Evolutionary conservation across 2,329 filamentous ascomycete species (phyloP).

Genomic region (Ustilaginoidea virens): DNA sequence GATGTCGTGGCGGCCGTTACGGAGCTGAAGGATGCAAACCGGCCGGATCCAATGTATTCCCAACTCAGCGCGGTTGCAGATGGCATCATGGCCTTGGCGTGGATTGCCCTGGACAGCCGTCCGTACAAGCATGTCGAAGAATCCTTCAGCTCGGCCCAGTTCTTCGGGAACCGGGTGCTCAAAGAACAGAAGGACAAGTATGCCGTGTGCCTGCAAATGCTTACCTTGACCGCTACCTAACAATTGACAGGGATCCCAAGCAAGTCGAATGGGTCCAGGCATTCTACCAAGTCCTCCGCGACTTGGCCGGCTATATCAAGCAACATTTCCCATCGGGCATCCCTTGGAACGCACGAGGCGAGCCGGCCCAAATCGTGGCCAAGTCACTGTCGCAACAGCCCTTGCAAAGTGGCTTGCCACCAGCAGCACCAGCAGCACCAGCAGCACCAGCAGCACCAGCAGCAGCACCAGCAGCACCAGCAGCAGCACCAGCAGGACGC

Average conservation of each 20-base stretch:
- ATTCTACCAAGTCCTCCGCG: conserved; percentile 84
- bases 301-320: conserved; percentile 71
- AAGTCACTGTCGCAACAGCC: conserved; percentile 33
- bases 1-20: conserved; percentile 64
- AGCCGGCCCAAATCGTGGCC: conserved; percentile 52
- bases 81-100: conserved; percentile 76
- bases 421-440: conserved; percentile 48
- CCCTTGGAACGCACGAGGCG: conserved; percentile 69
- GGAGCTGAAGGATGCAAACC: conserved; percentile 69
- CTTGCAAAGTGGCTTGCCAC: conserved; percentile 29
- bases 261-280: conserved; percentile 81
- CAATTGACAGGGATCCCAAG: conserved; percentile 46
- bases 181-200: conserved; percentile 71
- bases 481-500: no score
- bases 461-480: no score
- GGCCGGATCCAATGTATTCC: conserved; percentile 58
- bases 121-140: conserved; percentile 79
- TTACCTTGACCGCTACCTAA: no score
- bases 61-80: conserved; percentile 81
- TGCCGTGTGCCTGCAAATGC: no score
- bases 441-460: conserved; percentile 59
- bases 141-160: conserved; percentile 69
- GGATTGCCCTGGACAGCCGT: conserved; percentile 73
- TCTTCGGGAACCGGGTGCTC: conserved; percentile 87
- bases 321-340: conserved; percentile 67